Base-by-base conservation (phyloP, 495 filamentous ascomycete genomes). In the Chaetomidium leptoderma region DNA sequence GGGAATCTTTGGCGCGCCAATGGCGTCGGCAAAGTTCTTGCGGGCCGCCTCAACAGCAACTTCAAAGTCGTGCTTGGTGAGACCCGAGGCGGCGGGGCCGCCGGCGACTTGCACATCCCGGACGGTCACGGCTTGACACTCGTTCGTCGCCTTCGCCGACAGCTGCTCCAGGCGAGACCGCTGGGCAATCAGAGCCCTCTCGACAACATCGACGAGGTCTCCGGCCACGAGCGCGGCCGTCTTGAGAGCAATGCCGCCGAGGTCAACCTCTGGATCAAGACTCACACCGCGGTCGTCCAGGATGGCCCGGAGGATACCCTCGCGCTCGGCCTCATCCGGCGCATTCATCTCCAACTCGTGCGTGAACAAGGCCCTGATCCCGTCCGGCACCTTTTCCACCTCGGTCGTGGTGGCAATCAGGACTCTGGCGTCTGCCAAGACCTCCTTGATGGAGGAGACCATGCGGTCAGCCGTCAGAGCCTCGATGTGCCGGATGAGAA, bases 1-100 rank as follows among this genome's bases (percentile, higher is more conserved):
- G 13, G 93, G 93, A 65, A 98, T 98, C 79, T 97, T 97, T 1
- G 93, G 93, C 32, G 93, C 95, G 42, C 95, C 95, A 63, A 99
- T 97, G 11, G 92, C 84, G 70, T 97, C 95, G 5, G 92, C 89
- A 66, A 99, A 97, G 70, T 96, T 97, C 79, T 96, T 95, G 33
- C 93, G 85, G 2, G 95, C 93, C 17, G 90, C 89, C 52, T 97
- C 95, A 7, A 97, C 90, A 0, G 93, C 93, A 17, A 84, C 67
- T 62, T 95, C 90, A 57, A 97, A 93, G 72, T 99, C 93, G 3
- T 81, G 76, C 64, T 88, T 91, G n/a, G 83, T 92, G 21, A 99
- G 77, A 32, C 85, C 88, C 9, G 83, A 81, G 17, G 85, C 86
- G 7, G 84, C 79, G 23, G 90, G 80, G 10, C 92, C 93, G n/a